These are phyloP conservation scores for Yamadazyma sp. DNA, from an alignment of 1,139 yeast genomes.

Conservation along the genomic window DNA sequence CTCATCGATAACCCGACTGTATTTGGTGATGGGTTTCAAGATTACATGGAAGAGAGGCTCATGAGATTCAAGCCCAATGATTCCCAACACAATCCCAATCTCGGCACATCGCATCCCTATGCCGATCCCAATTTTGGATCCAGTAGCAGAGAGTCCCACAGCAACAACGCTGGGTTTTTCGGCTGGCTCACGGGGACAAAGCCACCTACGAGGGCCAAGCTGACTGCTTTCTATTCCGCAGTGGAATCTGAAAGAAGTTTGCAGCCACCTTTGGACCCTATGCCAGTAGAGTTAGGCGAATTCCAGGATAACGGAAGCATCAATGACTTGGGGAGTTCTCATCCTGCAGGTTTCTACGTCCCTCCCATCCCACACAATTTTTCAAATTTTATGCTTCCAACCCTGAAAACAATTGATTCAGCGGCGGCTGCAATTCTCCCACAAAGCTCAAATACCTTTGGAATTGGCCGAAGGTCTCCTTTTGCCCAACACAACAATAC, in stretches of 20 bases:
- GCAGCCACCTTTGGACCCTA: background rate
- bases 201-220: background rate
- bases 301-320: no score
- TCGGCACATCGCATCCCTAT: conserved; percentile 14
- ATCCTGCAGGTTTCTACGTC: background rate
- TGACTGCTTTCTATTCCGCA: background rate
- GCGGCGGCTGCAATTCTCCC: background rate
- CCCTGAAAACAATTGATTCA: background rate
- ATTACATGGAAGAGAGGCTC: conserved; percentile 51
- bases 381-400: conserved; percentile 1
- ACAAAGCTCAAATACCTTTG: background rate
- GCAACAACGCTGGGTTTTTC: background rate
- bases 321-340: no score
- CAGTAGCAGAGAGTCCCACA: background rate
- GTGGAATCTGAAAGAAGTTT: background rate
- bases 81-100: conserved; percentile 40
- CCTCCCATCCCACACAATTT: background rate
- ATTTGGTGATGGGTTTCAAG: conserved; percentile 29
- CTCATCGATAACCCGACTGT: background rate
- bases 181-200: background rate
- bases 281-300: background rate
- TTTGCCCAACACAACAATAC: background rate
- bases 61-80: conserved; percentile 53
- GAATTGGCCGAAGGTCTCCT: background rate
- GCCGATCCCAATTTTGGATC: conserved; percentile 1